Base-by-base conservation (phyloP, 495 filamentous ascomycete genomes). In the Aspergillus cristatus region DNA sequence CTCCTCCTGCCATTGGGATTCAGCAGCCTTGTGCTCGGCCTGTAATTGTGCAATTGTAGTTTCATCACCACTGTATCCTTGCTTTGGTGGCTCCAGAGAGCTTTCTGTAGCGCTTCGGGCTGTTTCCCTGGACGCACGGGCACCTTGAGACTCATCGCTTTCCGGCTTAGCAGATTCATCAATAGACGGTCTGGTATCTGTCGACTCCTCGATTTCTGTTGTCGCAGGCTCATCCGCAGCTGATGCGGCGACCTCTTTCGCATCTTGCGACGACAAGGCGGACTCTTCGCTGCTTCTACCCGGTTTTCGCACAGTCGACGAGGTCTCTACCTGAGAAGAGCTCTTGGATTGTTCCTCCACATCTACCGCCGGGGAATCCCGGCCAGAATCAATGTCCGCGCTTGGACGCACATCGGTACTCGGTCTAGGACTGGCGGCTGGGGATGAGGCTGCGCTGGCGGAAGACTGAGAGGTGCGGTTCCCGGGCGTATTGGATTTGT, bases 1-100 rank as follows among this genome's bases (percentile, higher is more conserved):
- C 53, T 95, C 88, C 50, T 87, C 83, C 39, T 86, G 84, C 50
- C 82, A 70, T 35, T 79, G 76, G 17, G 67, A 54, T 32, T 84
- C 74, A 2, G 74, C 62, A 16, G 68, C 68, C 35, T 82, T 74
- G 28, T 78, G 60, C n/a, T 79, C 68, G 14, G 68, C 63, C 34
- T 70, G 68, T 28, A 79, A 48, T 12, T 74, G 63, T 29, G 63
- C 57, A 11, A 81, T 53, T 3, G 55, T 52, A 15, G 62, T 47
- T 18, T 63, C 52, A 14, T 67, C 53, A 13, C 50, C 46, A 17
- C 37, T 40, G 1, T 22, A n/a, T 11, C 22, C 10, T 28, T 14
- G 28, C 14, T 16, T 33, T 39, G 17, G 7, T n/a, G 28, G 26
- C 6, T 65, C 52, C 1, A 42, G 35, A 4, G 40, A 32, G 11